phyloP scores from a whole-genome alignment of 164 flowering plant genomes.

The Vitis labrusca region DNA sequence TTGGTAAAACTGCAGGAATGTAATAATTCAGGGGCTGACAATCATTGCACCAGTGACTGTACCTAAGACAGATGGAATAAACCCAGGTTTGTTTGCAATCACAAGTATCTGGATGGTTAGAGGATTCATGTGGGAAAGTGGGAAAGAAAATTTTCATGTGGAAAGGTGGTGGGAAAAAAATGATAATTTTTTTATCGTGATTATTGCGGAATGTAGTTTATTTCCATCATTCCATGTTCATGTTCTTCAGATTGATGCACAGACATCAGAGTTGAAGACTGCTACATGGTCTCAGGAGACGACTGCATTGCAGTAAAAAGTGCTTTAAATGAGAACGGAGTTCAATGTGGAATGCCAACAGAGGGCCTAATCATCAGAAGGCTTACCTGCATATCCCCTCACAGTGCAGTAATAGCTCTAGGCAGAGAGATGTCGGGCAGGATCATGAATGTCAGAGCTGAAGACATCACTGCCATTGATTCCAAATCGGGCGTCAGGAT shows the following conservation, averaged over 20 bases:
- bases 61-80: constrained; percentile 85
- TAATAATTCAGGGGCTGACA: constrained; percentile 50
- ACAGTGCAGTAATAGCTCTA: constrained; percentile 69
- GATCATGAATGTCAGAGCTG: constrained; percentile 60
- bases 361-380: constrained; percentile 51
- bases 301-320: constrained; percentile 83
- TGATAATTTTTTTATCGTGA: too few species aligned
- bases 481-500: constrained; percentile 66
- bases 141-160: too few species aligned
- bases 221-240: not conserved
- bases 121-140: too few species aligned
- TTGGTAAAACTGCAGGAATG: constrained; percentile 25
- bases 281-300: constrained; percentile 74
- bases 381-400: constrained; percentile 78
- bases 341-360: constrained; percentile 60
- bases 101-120: too few species aligned
- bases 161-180: too few species aligned
- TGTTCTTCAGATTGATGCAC: constrained; percentile 57
- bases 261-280: constrained; percentile 59
- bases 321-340: constrained; percentile 47
- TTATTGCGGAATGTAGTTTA: too few species aligned
- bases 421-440: constrained; percentile 97
- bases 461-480: constrained; percentile 54
- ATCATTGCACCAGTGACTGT: constrained; percentile 58
- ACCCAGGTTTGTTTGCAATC: constrained; percentile 49